These are phyloP conservation scores for Buddleja alternifolia DNA, from an alignment of 257 asterid species.

Conservation along the genomic window DNA sequence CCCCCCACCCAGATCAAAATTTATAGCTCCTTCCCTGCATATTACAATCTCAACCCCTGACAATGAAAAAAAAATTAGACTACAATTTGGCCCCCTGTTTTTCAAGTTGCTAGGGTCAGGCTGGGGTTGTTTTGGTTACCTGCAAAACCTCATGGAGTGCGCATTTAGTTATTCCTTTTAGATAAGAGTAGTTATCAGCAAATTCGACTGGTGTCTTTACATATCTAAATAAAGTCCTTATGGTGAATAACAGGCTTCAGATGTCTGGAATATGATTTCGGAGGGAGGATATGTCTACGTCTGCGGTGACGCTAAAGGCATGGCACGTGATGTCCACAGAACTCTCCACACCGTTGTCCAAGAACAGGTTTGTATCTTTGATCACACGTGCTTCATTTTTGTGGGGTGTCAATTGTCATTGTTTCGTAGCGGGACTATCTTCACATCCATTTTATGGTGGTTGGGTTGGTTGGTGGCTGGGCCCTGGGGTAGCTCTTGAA, in stretches of 20 bases:
- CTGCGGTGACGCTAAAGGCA: constrained; percentile 99
- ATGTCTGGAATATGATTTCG: constrained; percentile 83
- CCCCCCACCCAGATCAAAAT: too few relatives aligned
- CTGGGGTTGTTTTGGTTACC: too few relatives aligned
- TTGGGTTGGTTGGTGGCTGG: too few relatives aligned
- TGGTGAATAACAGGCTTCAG: constrained; percentile 60
- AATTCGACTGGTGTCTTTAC: neutral
- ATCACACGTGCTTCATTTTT: constrained; percentile 13
- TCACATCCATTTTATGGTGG: constrained; percentile 32
- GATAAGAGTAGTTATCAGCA: too few relatives aligned
- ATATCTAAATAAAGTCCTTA: neutral
- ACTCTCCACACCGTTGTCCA: constrained; percentile 86
- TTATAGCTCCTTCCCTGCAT: too few relatives aligned
- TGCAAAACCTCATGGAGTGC: too few relatives aligned
- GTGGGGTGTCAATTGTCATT: neutral
- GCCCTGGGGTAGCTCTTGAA: constrained; percentile 20
- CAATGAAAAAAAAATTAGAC: too few relatives aligned
- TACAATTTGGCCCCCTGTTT: too few relatives aligned
- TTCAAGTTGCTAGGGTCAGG: too few relatives aligned
- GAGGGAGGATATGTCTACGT: constrained; percentile 87
- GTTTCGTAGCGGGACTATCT: constrained; percentile 28
- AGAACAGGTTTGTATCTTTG: constrained; percentile 72
- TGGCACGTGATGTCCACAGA: constrained; percentile 99
- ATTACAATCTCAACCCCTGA: too few relatives aligned
- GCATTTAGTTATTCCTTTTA: too few relatives aligned